Evolutionary conservation across 1,139 yeast species (phyloP), one percentile per base, ranked within the genome.

Genomic region (Yamadazyma dushanensis): DNA sequence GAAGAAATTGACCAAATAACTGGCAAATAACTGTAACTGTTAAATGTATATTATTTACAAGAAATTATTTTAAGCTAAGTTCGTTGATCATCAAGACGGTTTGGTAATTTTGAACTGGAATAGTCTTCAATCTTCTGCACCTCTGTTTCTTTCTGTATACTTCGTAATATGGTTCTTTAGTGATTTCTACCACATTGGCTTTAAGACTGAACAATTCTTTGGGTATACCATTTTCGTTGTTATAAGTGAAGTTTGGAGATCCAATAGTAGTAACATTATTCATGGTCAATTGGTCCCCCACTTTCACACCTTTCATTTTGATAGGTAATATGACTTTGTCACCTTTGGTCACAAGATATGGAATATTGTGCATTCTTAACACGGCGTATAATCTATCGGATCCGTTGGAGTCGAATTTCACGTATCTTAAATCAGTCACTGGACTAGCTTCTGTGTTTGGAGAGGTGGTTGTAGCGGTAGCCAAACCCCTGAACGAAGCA

Each of bases 321-420:
- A 77, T 89, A 2, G 96, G 96, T 26, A 92, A 63, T 29, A 80
- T 74, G 34, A 92, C 77, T 47, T 72, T 76, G 59, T 94, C 99
- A 15, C 98, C 98, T 48, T 83, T 78, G 15, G 98, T 89, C 16
- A 94, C 95, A 43, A 92, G 68, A 53, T 87, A 90, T 31, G 95
- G 88, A 60, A 89, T 80, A 57, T 83, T 80, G 64, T 89, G 94
- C 31, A 94, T 75, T 51, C 78, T 81, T 49, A 90, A 75, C 7
- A 87, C 73, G 34, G 98, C 98, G 54, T 89, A 92, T 29, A 92
- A 63, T 44, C 76, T 58, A 32, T 57, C 49, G 19, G 61, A 57
- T 4, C 70, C 75, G 45, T 61, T 63, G 23, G 76, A 72, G 44
- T 88, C 86, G 39, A 78, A 73, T 54, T 83, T 85, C 45, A 90